Evolutionary conservation across 768 basidiomycete species (phyloP), one percentile per base, ranked within the genome.

Genomic region (Sarcomyxa edulis): DNA sequence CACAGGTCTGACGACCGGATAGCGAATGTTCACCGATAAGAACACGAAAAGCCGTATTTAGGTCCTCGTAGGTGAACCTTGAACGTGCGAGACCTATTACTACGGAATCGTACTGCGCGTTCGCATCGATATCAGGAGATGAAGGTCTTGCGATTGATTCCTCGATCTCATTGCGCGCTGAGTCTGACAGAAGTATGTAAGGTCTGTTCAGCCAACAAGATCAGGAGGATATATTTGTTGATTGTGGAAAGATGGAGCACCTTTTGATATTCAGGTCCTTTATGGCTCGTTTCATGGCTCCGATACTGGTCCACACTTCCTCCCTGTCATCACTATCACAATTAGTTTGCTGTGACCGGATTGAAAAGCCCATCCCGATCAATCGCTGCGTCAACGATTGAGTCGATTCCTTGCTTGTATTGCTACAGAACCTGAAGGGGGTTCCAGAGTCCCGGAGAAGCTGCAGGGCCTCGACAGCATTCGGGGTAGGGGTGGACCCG

Each of bases 41-140:
- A 15, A 86, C 66, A 3, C 81, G 73, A 46, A 85, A 86, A 0
- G 84, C 83, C 7, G 64, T 65, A 54, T 83, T 84, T 28, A 88
- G 68, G 35, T 64, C 53, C 1, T 58, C 51, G 50, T 84, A 85
- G 30, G 69, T 64, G 42, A 84, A 64, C 3, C 60, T 44, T 1
- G 55, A 41, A 1, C 77, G 78, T 0, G 79, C 69, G 12, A 81
- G 66, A 5, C 82, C 81, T 11, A 86, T 56, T n/a, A 84, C 69
- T 18, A 85, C 81, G 0, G 73, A 64, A 45, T 86, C 79, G 47
- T 71, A 71, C 2, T 54, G 50, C 5, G 44, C 22, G 5, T 49
- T 34, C 7, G 43, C 28, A 1, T 33, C 16, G 20, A 16, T 33
- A 18, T 32, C 16, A 9, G 5, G 25, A 14, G n/a, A 23, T 39